Percentiles rank a stretch among this genome's conserved stretches.
Conservation (phyloP, 345 rosid species). For the Salix koriyanagi region DNA sequence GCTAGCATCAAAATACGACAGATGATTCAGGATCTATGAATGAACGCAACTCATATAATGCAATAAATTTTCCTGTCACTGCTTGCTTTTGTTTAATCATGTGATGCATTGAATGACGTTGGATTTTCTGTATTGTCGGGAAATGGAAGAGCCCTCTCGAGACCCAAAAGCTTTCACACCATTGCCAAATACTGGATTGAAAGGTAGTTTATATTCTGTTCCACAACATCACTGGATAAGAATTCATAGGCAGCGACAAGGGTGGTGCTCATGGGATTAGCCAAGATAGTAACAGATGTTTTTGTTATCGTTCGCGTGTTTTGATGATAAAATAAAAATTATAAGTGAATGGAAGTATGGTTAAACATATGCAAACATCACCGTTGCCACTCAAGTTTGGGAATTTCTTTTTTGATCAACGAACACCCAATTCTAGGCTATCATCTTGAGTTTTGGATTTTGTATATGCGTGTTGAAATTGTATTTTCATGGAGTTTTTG, state of each 20-base stretch:
- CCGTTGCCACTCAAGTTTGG: neutral
- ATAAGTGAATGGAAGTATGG: neutral
- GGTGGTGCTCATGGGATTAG: neutral
- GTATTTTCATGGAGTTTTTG: too few relatives aligned
- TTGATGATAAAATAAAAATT: neutral
- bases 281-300: neutral
- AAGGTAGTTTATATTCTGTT: conserved; percentile 1
- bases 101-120: conserved; percentile 7
- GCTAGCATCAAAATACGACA: conserved; percentile 14
- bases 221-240: neutral
- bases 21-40: conserved; percentile 5
- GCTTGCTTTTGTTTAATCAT: conserved; percentile 7
- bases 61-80: conserved; percentile 25
- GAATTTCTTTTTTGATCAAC: neutral
- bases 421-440: neutral
- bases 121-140: conserved; percentile 5
- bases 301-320: neutral
- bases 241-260: neutral
- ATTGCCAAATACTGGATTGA: neutral
- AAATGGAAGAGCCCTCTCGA: neutral
- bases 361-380: neutral
- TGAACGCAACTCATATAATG: conserved; percentile 23
- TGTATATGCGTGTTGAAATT: neutral
- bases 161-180: conserved; percentile 5
- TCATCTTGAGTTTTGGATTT: neutral